phyloP scores from a whole-genome alignment of 768 basidiomycete genomes.

The Suillus bovinus region DNA sequence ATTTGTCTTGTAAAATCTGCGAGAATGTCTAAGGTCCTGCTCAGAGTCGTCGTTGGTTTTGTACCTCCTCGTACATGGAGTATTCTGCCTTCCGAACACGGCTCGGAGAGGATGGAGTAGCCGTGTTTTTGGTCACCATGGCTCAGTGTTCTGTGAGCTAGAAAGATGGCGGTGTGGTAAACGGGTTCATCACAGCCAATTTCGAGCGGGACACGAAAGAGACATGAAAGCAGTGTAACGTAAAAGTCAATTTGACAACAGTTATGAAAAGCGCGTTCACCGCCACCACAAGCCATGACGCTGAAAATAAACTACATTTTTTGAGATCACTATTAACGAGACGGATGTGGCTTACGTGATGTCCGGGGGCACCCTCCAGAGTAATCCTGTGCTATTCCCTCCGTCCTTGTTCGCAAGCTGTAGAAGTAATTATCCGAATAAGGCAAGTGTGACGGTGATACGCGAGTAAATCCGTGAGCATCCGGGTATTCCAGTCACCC shows the following conservation, averaged over 20 bases:
- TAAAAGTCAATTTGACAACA: slow-evolving; percentile 29
- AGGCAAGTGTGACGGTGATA: not conserved
- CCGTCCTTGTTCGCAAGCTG: not conserved
- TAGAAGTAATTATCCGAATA: not conserved
- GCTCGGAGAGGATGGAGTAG: slow-evolving; percentile 33
- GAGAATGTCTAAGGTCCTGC: slow-evolving; percentile 22
- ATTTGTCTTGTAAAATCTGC: slow-evolving; percentile 28
- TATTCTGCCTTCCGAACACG: slow-evolving; percentile 19
- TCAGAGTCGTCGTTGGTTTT: slow-evolving; percentile 34
- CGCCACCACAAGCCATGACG: slow-evolving; percentile 33
- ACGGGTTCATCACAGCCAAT: slow-evolving; percentile 34
- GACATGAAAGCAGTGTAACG: slow-evolving; percentile 28
- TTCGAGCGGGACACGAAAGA: slow-evolving; percentile 23
- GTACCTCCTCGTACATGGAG: slow-evolving; percentile 28
- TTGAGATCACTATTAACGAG: slow-evolving; percentile 13
- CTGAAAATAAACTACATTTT: slow-evolving; percentile 16
- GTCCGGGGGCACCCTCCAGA: slow-evolving; percentile 17
- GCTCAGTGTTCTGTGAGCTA: slow-evolving; percentile 19
- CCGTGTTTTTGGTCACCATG: slow-evolving; percentile 24
- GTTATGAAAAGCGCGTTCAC: slow-evolving; percentile 24
- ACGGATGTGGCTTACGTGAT: slow-evolving; percentile 18
- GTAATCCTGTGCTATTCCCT: slow-evolving; percentile 27
- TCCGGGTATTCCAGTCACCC: slow-evolving; percentile 5
- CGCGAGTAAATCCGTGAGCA: not conserved
- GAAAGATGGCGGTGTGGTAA: slow-evolving; percentile 33